These are phyloP conservation scores for Talaromyces sp. DNA, from an alignment of 2,329 filamentous ascomycete species.

Conservation along the genomic window DNA sequence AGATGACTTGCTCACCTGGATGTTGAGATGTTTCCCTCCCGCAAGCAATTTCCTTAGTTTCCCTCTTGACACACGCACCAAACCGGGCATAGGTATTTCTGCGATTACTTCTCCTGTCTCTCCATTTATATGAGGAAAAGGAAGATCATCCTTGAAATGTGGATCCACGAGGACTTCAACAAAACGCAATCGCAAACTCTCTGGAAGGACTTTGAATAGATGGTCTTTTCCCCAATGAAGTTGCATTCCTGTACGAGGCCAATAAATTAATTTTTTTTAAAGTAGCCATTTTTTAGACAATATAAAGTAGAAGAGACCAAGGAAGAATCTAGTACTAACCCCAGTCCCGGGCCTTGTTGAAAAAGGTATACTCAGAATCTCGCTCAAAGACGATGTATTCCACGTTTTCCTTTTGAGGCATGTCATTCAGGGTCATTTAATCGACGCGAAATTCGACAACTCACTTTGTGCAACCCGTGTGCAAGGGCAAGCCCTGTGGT, in stretches of 20 bases:
- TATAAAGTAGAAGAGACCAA: neutral
- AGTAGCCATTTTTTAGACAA: neutral
- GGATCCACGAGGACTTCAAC: slow-evolving; percentile 3
- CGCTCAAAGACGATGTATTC: slow-evolving; percentile 3
- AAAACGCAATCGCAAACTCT: neutral
- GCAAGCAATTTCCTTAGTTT: neutral
- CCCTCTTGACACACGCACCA: slow-evolving; percentile 5
- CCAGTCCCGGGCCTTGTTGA: slow-evolving; percentile 8
- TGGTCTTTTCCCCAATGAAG: slow-evolving; percentile 8
- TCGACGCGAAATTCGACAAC: neutral
- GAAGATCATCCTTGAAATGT: neutral
- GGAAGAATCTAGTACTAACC: neutral
- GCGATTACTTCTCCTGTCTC: slow-evolving; percentile 2
- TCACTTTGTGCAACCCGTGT: slow-evolving; percentile 1
- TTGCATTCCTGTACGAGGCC: slow-evolving; percentile 3
- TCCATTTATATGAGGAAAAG: slow-evolving; percentile 8
- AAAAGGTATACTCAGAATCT: slow-evolving; percentile 1
- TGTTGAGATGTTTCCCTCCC: neutral
- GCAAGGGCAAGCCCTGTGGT: slow-evolving; percentile 6
- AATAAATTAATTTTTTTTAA: neutral
- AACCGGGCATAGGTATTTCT: slow-evolving; percentile 1
- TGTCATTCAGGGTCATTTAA: neutral
- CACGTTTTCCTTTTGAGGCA: slow-evolving; percentile 24
- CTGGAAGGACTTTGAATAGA: slow-evolving; percentile 1
- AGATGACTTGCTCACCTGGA: neutral